These are phyloP conservation scores for Leccinum incarnatum DNA, from an alignment of 768 basidiomycete genomes.

Conservation along the genomic window DNA sequence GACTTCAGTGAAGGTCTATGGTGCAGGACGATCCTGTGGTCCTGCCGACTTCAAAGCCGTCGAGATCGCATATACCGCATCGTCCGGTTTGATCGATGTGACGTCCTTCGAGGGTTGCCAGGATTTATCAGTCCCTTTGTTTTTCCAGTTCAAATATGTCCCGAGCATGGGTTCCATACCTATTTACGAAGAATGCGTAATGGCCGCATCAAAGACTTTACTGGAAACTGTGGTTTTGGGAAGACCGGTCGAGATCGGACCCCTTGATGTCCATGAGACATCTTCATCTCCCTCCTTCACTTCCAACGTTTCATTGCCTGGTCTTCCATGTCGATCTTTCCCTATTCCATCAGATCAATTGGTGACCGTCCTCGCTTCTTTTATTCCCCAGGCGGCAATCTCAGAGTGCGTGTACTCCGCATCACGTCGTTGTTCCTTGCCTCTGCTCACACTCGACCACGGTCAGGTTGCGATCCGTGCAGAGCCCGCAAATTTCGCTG, in stretches of 20 bases:
- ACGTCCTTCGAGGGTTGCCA: constrained; percentile 82
- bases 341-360: too few species aligned
- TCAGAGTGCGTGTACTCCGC: too few species aligned
- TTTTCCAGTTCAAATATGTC: constrained; percentile 80
- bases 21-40: constrained; percentile 78
- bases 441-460: too few species aligned
- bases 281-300: constrained; percentile 26
- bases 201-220: constrained; percentile 94
- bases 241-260: constrained; percentile 68
- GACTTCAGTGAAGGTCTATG: constrained; percentile 63
- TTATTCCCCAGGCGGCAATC: too few species aligned
- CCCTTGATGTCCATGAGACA: constrained; percentile 71
- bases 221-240: constrained; percentile 98
- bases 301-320: too few species aligned
- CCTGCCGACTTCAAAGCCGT: constrained; percentile 74
- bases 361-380: too few species aligned
- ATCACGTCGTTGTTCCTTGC: too few species aligned
- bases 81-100: constrained; percentile 59
- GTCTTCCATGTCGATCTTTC: too few species aligned
- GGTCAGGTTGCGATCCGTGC: too few species aligned
- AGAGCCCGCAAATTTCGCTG: too few species aligned
- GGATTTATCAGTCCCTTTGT: constrained; percentile 72
- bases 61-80: constrained; percentile 58
- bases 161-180: constrained; percentile 88
- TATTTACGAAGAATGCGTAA: constrained; percentile 91